A percentile compares a stretch with the other conserved stretches of the same genome.
Conservation (phyloP, 495 filamentous ascomycete genomes). For the Astrothelium subdiscretum region DNA sequence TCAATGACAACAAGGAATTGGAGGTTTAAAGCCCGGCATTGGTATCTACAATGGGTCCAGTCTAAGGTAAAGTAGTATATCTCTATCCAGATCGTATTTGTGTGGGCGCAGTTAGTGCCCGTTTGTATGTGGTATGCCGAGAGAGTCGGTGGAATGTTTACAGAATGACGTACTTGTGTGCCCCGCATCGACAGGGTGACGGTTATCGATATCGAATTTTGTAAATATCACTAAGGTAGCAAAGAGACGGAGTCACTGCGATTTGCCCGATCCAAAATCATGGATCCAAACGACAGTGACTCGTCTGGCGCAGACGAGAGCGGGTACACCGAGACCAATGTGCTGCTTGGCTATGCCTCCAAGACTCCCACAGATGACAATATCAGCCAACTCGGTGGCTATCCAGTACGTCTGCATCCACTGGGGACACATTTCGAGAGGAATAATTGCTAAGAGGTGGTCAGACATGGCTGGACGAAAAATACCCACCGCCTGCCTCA, state of each 20-base stretch:
- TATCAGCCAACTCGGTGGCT: slow-evolving; percentile 82
- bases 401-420: slow-evolving; percentile 50
- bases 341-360: slow-evolving; percentile 83
- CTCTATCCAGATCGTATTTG: too few relatives aligned
- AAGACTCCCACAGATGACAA: slow-evolving; percentile 69
- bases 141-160: too few relatives aligned
- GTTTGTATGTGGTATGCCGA: too few relatives aligned
- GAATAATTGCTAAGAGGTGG: slow-evolving; percentile 1
- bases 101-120: too few relatives aligned
- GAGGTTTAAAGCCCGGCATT: not conserved
- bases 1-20: not conserved
- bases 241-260: not conserved
- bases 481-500: slow-evolving; percentile 58
- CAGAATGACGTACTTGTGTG: too few relatives aligned
- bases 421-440: not conserved
- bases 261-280: not conserved
- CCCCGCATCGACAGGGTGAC: too few relatives aligned
- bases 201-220: too few relatives aligned
- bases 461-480: slow-evolving; percentile 70
- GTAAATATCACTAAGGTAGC: too few relatives aligned
- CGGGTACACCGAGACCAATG: slow-evolving; percentile 72
- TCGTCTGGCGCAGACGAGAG: slow-evolving; percentile 60
- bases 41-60: too few relatives aligned
- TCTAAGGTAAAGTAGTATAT: too few relatives aligned
- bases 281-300: slow-evolving; percentile 57